Conservation (phyloP, 441 rosid genomes). For the Euphorbia corollata region DNA sequence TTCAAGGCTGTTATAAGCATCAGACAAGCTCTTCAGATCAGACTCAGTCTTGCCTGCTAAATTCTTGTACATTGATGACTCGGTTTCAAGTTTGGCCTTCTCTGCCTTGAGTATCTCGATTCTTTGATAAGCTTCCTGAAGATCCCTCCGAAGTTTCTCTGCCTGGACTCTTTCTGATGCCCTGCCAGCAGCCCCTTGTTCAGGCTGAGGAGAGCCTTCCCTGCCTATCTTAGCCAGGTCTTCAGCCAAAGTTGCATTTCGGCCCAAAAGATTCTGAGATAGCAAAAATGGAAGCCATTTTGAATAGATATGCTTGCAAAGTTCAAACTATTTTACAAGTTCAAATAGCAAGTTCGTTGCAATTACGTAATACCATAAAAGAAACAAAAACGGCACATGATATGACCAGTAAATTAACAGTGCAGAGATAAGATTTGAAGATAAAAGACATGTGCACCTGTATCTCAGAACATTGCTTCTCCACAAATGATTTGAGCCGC, state of each 20-base stretch:
- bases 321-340: background rate
- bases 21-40: conserved; percentile 74
- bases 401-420: background rate
- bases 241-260: conserved; percentile 84
- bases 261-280: conserved; percentile 66
- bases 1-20: conserved; percentile 88
- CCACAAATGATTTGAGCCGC: conserved; percentile 69
- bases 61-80: conserved; percentile 58
- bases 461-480: conserved; percentile 81
- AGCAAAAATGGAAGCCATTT: conserved; percentile 7
- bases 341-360: background rate
- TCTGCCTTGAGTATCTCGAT: conserved; percentile 65
- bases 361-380: background rate
- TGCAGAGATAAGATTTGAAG: background rate
- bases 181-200: conserved; percentile 37
- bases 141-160: conserved; percentile 70
- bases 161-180: conserved; percentile 61
- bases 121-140: conserved; percentile 69
- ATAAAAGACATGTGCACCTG: conserved; percentile 38
- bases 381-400: background rate
- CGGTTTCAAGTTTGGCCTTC: conserved; percentile 60
- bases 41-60: conserved; percentile 73
- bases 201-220: conserved; percentile 41
- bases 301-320: conserved; percentile 8
- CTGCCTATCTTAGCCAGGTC: conserved; percentile 68